phyloP scores from a whole-genome alignment of 2,329 filamentous ascomycete species.

The Ceratocystis diversiconidia region DNA sequence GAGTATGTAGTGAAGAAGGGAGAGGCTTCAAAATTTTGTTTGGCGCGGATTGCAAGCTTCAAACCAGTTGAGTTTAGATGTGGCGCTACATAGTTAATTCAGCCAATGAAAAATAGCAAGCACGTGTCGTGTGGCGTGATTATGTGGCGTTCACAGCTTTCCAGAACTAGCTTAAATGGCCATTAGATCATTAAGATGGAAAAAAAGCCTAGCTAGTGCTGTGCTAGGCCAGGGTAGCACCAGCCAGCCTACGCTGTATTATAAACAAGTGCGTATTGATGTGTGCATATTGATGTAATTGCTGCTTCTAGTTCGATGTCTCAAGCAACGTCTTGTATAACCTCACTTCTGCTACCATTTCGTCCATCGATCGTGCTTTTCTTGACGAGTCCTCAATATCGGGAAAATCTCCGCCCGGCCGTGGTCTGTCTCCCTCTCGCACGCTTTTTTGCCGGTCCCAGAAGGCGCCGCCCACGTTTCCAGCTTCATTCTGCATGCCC shows the following conservation, averaged over 20 bases:
- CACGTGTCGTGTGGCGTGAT: slow-evolving; percentile 8
- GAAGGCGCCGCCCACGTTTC: slow-evolving; percentile 62
- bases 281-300: not conserved
- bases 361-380: slow-evolving; percentile 50
- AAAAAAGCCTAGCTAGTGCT: no score
- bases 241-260: not conserved
- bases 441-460: slow-evolving; percentile 32
- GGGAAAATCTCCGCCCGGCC: slow-evolving; percentile 45
- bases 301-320: slow-evolving; percentile 27
- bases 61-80: not conserved
- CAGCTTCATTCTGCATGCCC: slow-evolving; percentile 69
- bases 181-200: not conserved
- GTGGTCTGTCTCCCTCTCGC: slow-evolving; percentile 28
- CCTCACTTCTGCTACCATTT: slow-evolving; percentile 68
- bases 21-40: slow-evolving; percentile 1
- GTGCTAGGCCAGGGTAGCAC: not conserved
- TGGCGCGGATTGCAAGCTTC: slow-evolving; percentile 7
- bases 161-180: slow-evolving; percentile 8
- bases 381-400: slow-evolving; percentile 58
- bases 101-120: not conserved
- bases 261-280: not conserved
- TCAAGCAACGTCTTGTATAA: slow-evolving; percentile 42
- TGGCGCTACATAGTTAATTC: not conserved
- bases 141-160: not conserved
- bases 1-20: not conserved